phyloP scores from a whole-genome alignment of 2,329 filamentous ascomycete genomes.

The Ophiostoma sp. region DNA sequence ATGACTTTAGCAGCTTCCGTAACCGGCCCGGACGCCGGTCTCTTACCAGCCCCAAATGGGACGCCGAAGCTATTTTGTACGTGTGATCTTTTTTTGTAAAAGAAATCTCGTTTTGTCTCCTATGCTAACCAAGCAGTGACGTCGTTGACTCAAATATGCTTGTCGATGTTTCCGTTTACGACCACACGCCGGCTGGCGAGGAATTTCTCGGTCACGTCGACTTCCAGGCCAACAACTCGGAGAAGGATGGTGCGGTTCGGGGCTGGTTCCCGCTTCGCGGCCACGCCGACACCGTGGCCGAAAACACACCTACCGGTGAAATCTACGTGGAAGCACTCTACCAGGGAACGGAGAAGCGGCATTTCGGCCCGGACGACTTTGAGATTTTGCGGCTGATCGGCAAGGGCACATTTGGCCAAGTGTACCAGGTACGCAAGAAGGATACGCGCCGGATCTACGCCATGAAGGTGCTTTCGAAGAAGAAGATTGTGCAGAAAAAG shows the following conservation, averaged over 20 bases:
- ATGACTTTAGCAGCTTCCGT: constrained; percentile 56
- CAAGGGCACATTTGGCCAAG: constrained; percentile 96
- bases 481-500: constrained; percentile 99
- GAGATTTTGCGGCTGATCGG: constrained; percentile 93
- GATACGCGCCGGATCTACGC: constrained; percentile 95
- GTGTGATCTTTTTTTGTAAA: constrained; percentile 36
- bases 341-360: constrained; percentile 80
- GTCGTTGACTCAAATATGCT: constrained; percentile 87
- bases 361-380: constrained; percentile 92
- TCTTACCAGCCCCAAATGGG: constrained; percentile 86
- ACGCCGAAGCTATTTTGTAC: constrained; percentile 92
- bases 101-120: not conserved
- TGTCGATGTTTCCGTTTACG: constrained; percentile 90
- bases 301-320: constrained; percentile 76
- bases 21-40: constrained; percentile 53
- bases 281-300: constrained; percentile 62
- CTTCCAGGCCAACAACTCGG: constrained; percentile 61
- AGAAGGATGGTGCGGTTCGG: constrained; percentile 64
- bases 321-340: constrained; percentile 83
- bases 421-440: constrained; percentile 97
- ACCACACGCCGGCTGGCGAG: constrained; percentile 66
- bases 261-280: constrained; percentile 82
- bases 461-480: constrained; percentile 99
- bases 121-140: constrained; percentile 53
- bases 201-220: constrained; percentile 88